Conservation (phyloP, 2,329 filamentous ascomycete species). For the Penicillium olsonii region DNA sequence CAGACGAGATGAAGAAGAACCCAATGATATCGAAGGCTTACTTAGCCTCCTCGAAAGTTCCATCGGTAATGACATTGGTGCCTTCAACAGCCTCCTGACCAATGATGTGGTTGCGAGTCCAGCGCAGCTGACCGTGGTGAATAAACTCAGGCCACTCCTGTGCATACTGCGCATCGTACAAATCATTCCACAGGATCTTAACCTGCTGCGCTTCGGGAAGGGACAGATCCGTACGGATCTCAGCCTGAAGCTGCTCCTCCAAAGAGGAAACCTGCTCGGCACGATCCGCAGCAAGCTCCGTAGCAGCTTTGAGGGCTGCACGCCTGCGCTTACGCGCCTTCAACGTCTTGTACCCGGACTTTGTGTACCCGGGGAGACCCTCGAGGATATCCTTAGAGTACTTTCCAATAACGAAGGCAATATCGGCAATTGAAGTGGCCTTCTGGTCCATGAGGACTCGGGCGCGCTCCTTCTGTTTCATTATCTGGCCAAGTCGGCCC, state of each 20-base stretch:
- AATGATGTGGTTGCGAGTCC: conserved; percentile 39
- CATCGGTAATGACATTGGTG: conserved; percentile 26
- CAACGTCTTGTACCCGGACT: conserved; percentile 34
- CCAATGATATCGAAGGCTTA: background rate
- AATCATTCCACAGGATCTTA: conserved; percentile 49
- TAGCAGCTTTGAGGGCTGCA: conserved; percentile 29
- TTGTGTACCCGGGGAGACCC: conserved; percentile 30
- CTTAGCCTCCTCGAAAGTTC: conserved; percentile 6
- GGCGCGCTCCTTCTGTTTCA: conserved; percentile 53
- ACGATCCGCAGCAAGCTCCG: conserved; percentile 21
- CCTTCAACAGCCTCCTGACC: conserved; percentile 26
- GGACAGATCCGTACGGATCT: conserved; percentile 31
- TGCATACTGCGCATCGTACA: conserved; percentile 46
- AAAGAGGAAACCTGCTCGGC: conserved; percentile 28
- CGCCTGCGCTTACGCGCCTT: conserved; percentile 33
- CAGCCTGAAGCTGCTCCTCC: conserved; percentile 26
- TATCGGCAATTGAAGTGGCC: conserved; percentile 62
- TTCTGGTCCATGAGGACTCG: conserved; percentile 63
- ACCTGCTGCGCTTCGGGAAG: conserved; percentile 36
- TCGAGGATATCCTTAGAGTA: conserved; percentile 44
- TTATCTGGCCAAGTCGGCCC: conserved; percentile 45
- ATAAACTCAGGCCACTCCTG: conserved; percentile 46
- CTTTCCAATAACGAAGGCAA: conserved; percentile 57
- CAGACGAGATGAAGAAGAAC: background rate
- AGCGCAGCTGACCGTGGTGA: conserved; percentile 44